Base-by-base conservation (phyloP, 2,329 filamentous ascomycete species). In the Diaporthe ilicicola region DNA sequence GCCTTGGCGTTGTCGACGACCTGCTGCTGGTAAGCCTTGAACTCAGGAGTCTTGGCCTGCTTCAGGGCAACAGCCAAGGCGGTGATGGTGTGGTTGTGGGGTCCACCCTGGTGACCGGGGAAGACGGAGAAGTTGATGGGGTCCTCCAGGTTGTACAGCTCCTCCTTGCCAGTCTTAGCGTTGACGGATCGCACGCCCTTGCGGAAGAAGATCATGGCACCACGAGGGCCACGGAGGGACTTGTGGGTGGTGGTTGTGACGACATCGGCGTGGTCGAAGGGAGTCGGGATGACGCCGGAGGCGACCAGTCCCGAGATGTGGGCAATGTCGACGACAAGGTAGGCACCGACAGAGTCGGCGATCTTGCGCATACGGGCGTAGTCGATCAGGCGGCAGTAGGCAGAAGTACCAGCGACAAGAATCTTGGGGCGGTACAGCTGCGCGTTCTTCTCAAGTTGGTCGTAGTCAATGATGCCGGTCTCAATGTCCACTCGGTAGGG, bases 131-230 rank as follows among this genome's bases (percentile, higher is more conserved):
- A 95, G 87, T 99, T 99, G 88, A 99, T 99, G 70, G 94, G 93
- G 77, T 91, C 90, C 87, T 99, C 96, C 42, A 99, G 90, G 79
- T 99, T 94, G 82, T 98, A 99, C 78, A 95, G 86, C 65, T 88
- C 92, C 87, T 95, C 90, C 85, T 97, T 95, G 79, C 94, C 94
- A 73, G 93, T 91, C 89, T 98, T 98, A 84, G 93, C 86, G 81
- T 98, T 94, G 68, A 92, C 92, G 79, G 92, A 94, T 79, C 95
- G 93, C 73, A 98, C 92, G 74, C 96, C 96, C 88, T 97, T 98
- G 84, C 96, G 94, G 91, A 95, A 99, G 90, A 99, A 99, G 86
- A 99, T 99, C 96, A 99, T 99, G 81, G 96, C 96, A 79, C 96
- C 96, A 82, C 96, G 94, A 72, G 96, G 96, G 72, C 96, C 96